These are phyloP conservation scores for Daldinia eschscholtzii DNA, from an alignment of 2,329 filamentous ascomycete genomes.

Conservation along the genomic window DNA sequence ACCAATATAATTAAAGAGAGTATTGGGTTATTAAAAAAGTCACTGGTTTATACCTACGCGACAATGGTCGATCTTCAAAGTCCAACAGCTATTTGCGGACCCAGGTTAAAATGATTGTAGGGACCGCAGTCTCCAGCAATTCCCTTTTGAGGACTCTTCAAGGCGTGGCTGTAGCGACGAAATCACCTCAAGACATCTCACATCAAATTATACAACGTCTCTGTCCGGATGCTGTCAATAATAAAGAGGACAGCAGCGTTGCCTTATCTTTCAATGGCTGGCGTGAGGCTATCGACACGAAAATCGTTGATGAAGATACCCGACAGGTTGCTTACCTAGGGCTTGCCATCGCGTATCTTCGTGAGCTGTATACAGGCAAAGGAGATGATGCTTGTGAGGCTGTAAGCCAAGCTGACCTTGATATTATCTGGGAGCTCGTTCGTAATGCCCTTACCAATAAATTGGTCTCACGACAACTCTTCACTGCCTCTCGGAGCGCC, in stretches of 20 bases:
- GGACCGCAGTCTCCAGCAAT: neutral
- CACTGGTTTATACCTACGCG: too few species aligned
- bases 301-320: conserved; percentile 15
- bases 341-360: conserved; percentile 21
- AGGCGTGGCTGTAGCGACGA: conserved; percentile 12
- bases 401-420: conserved; percentile 6
- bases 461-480: conserved; percentile 4
- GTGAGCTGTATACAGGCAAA: conserved; percentile 7
- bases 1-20: neutral
- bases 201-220: neutral
- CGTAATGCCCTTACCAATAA: conserved; percentile 1
- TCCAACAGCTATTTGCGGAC: conserved; percentile 2
- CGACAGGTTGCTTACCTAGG: conserved; percentile 18
- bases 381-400: conserved; percentile 15
- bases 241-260: neutral
- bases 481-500: conserved; percentile 47
- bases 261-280: conserved; percentile 1
- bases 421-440: conserved; percentile 10
- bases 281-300: conserved; percentile 7
- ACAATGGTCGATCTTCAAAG: neutral
- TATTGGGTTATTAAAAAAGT: neutral
- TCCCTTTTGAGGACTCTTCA: conserved; percentile 6
- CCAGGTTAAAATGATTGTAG: neutral
- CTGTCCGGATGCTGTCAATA: neutral
- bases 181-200: conserved; percentile 8